These are phyloP conservation scores for Actinomucor elegans DNA, from an alignment of 371 early-diverging fungal species.

Conservation along the genomic window DNA sequence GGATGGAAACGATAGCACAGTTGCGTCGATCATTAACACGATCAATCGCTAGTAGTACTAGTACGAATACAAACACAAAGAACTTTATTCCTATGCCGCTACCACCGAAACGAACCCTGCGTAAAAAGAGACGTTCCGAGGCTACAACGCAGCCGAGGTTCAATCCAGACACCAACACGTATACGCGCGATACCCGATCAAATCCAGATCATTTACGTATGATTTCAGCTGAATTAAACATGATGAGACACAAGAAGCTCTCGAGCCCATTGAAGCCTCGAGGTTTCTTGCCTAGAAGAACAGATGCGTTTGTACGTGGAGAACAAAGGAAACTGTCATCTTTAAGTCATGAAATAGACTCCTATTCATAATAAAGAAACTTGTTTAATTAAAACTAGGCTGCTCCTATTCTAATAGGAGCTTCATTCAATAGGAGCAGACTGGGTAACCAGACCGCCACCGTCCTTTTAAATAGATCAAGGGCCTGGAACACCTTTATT, in stretches of 20 bases:
- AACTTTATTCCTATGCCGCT: slow-evolving; percentile 48
- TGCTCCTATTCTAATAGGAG: no score
- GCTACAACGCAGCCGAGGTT: slow-evolving; percentile 54
- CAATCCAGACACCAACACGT: slow-evolving; percentile 50
- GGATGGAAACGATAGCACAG: slow-evolving; percentile 18
- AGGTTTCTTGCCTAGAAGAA: slow-evolving; percentile 58
- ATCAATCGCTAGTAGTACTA: not conserved
- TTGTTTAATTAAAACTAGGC: not conserved
- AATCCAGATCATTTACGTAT: slow-evolving; percentile 62
- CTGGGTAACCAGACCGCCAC: no score
- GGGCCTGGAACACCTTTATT: no score
- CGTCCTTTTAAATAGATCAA: no score
- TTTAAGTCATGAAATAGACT: slow-evolving; percentile 21
- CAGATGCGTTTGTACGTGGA: slow-evolving; percentile 48
- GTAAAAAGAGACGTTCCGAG: slow-evolving; percentile 45
- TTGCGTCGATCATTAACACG: slow-evolving; percentile 6
- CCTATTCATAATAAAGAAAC: not conserved
- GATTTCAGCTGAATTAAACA: slow-evolving; percentile 60
- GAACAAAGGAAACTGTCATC: slow-evolving; percentile 26
- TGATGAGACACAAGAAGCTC: slow-evolving; percentile 58
- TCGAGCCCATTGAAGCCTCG: slow-evolving; percentile 60
- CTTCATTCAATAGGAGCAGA: no score
- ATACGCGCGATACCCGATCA: slow-evolving; percentile 58
- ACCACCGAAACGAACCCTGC: slow-evolving; percentile 33
- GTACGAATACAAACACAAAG: not conserved